phyloP scores from a whole-genome alignment of 805 yeast genomes.

The Vanderwaltozyma polyspora region DNA sequence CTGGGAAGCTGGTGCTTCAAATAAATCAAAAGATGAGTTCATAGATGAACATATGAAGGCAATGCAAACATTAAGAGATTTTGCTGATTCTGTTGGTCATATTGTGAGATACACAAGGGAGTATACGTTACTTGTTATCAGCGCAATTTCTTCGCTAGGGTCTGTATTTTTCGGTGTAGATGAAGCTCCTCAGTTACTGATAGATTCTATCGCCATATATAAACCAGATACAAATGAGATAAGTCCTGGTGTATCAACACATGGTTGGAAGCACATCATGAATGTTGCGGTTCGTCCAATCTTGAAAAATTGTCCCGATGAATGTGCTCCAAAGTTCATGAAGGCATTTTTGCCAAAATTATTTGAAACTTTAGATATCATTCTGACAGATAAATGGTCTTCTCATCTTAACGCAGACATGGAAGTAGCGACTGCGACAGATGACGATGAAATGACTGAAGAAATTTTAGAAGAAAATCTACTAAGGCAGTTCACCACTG shows the following conservation, averaged over 20 bases:
- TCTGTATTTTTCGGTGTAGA: constrained; percentile 83
- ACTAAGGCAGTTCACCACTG: constrained; percentile 84
- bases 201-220: constrained; percentile 69
- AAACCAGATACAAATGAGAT: constrained; percentile 42
- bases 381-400: constrained; percentile 69
- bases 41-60: constrained; percentile 92
- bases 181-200: constrained; percentile 58
- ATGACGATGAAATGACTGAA: constrained; percentile 80
- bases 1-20: constrained; percentile 97
- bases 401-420: constrained; percentile 31
- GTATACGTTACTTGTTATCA: constrained; percentile 82
- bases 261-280: constrained; percentile 95
- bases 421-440: constrained; percentile 41
- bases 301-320: constrained; percentile 77
- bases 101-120: constrained; percentile 91
- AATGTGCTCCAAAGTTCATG: constrained; percentile 58
- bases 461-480: constrained; percentile 98
- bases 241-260: constrained; percentile 74
- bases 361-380: constrained; percentile 57
- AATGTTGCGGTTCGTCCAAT: constrained; percentile 80
- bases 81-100: constrained; percentile 96
- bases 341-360: constrained; percentile 67
- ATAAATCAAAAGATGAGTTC: constrained; percentile 86
- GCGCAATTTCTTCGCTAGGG: constrained; percentile 81
- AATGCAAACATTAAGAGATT: constrained; percentile 84